Evolutionary conservation across 768 basidiomycete genomes (phyloP), one percentile per base, ranked within the genome.

Genomic region (Daedaleopsis nitida): DNA sequence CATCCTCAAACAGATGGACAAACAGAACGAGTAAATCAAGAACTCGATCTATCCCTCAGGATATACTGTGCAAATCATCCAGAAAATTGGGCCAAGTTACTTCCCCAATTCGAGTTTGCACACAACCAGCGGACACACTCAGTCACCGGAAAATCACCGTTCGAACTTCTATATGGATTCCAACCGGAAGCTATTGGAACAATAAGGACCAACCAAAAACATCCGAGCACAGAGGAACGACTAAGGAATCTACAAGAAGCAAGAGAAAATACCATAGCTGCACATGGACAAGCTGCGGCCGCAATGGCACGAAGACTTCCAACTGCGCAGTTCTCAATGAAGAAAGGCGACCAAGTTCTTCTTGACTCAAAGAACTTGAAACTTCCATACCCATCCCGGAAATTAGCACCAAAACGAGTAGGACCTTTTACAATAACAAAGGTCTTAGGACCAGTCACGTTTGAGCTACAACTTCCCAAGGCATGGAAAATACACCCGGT

Each of bases 1-100:
- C 80, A 81, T 58, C 82, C 80, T 0, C 74, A 78, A 53, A 74
- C 74, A 1, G 75, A 80, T 57, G 77, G 80, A 0, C 75, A 78
- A 50, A 78, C 76, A 0, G 78, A 83, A 60, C 59, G 69, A 3
- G 63, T 75, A 12, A 80, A 82, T 57, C 77, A 79, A 58, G 65
- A 73, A 7, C 24, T 81, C 0, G 77, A 81, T 59, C 69, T 72
- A 19, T 77, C 75, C 58, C 72, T 81, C 0, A 65, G 74, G 0
- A 44, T 72, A 0, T 78, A 70, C 64, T 57, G 62, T 39, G 70
- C 74, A 49, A 68, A 74, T 51, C 58, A 69, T 10, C 74, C 78
- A 39, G 60, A 71, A 9, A 68, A 77, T 37, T 80, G 80, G 79
- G 37, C 58, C 0, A 62, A 72, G 21, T 21, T 48, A 19, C 21